phyloP scores from a whole-genome alignment of 2,329 filamentous ascomycete species.

The Fusarium nanum region DNA sequence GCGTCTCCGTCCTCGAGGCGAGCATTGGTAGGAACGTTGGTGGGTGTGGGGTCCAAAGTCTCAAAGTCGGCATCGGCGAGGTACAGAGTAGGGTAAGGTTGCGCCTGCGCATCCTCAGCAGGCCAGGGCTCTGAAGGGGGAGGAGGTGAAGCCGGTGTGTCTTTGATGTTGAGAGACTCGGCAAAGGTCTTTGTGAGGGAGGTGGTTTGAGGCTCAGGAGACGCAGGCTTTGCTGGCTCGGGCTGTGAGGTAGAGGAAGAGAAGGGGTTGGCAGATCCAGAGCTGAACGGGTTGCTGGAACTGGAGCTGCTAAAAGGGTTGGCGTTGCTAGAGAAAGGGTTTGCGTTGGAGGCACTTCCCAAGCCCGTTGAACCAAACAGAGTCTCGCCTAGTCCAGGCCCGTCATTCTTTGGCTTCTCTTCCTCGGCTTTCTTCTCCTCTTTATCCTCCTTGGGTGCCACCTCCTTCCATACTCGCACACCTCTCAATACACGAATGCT shows the following conservation, averaged over 20 bases:
- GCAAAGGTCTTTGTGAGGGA: conserved; percentile 73
- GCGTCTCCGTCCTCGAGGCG: conserved; percentile 56
- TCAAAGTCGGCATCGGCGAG: conserved; percentile 93
- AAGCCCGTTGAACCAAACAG: conserved; percentile 74
- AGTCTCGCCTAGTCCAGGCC: conserved; percentile 69
- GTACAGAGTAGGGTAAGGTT: conserved; percentile 80
- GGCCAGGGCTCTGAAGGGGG: conserved; percentile 80
- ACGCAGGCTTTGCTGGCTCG: conserved; percentile 49
- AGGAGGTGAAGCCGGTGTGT: conserved; percentile 51
- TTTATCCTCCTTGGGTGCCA: conserved; percentile 43
- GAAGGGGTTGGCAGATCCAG: conserved; percentile 48
- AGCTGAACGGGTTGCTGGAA: conserved; percentile 49
- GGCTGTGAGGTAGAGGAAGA: conserved; percentile 49
- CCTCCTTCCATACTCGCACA: conserved; percentile 65
- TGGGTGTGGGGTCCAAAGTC: conserved; percentile 73
- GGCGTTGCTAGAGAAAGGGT: conserved; percentile 69
- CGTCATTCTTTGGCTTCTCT: conserved; percentile 51
- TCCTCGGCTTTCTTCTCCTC: conserved; percentile 50
- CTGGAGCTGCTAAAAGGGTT: conserved; percentile 61
- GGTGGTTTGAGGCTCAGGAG: conserved; percentile 45
- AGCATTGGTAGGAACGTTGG: conserved; percentile 62
- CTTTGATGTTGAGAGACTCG: conserved; percentile 80
- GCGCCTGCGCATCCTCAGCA: conserved; percentile 68
- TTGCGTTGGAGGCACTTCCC: conserved; percentile 55
- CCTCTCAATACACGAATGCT: conserved; percentile 82